Percentiles rank a stretch among this genome's conserved stretches.
Evolutionary conservation across 306 rosid genomes (phyloP).

Genomic region (Casuarina glauca): DNA sequence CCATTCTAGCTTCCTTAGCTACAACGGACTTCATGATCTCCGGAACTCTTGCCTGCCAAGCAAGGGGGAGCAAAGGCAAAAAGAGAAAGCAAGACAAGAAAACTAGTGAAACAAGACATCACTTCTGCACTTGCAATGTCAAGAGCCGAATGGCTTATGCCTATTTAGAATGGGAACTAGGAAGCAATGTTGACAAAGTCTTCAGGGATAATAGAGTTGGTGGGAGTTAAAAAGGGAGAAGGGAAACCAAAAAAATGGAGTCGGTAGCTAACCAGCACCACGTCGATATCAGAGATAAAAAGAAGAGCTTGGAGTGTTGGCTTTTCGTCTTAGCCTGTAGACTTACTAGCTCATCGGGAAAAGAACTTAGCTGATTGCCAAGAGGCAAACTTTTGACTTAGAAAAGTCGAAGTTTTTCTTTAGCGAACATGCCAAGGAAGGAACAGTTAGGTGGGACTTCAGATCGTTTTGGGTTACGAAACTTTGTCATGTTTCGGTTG

Average conservation of each 20-base stretch:
- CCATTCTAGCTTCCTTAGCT: slow-evolving; percentile 69
- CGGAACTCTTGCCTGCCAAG: slow-evolving; percentile 47
- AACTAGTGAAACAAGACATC: slow-evolving; percentile 48
- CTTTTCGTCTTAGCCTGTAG: not conserved
- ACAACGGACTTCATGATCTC: slow-evolving; percentile 64
- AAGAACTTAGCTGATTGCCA: slow-evolving; percentile 1
- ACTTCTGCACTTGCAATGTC: slow-evolving; percentile 34
- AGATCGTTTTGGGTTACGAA: not conserved
- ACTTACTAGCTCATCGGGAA: not conserved
- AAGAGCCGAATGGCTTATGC: slow-evolving; percentile 17
- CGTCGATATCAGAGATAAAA: slow-evolving; percentile 21
- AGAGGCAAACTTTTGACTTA: slow-evolving; percentile 2
- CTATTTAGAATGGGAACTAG: slow-evolving; percentile 43
- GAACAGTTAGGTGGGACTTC: too few relatives aligned
- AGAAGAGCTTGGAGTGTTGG: slow-evolving; percentile 38
- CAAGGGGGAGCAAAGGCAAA: slow-evolving; percentile 60
- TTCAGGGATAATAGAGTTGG: not conserved
- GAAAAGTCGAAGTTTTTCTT: too few relatives aligned
- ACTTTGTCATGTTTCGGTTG: not conserved
- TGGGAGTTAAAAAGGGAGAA: not conserved
- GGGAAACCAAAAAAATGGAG: slow-evolving; percentile 37
- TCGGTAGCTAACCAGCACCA: slow-evolving; percentile 43
- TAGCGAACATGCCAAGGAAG: too few relatives aligned
- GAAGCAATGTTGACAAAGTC: not conserved
- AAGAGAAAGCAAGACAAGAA: slow-evolving; percentile 51